Evolutionary conservation across 2,329 filamentous ascomycete species (phyloP), one percentile per base, ranked within the genome.

Genomic region (Dryadomyces quercivorus): DNA sequence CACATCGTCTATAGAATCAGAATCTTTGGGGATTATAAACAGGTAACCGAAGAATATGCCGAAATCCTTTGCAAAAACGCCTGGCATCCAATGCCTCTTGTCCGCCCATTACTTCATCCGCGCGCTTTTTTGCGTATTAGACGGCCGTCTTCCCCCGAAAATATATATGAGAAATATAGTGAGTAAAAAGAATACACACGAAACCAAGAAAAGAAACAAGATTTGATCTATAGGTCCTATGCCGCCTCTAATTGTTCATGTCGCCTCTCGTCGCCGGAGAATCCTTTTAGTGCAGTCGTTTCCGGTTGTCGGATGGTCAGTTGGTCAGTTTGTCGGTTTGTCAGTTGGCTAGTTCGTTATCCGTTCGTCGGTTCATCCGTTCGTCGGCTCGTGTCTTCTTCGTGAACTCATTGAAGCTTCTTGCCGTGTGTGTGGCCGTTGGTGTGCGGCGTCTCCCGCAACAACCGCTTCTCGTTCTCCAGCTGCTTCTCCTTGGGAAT

Each of bases 401-500:
- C 26, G 26, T 31, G 26, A 5, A 9, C 8, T 18, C n/a, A 44
- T 44, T 44, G 42, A 8, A 44, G 16, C 42, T 44, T 44, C 56
- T 61, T 62, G 40, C 63, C 64, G 50, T 65, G 43, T 15, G 50
- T 49, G 10, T 50, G 36, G 31, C 63, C 66, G 45, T 64, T 66
- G 55, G 56, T 36, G 67, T 59, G 20, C 61, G 59, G 36, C 4
- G 49, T 58, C 56, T 61, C 57, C 54, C 66, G 61, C 40, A 60
- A 54, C 18, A 61, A 64, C n/a, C 71, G 73, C 59, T 67, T 64
- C 65, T 71, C 68, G 63, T 80, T 81, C 61, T 76, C 77, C 50
- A 72, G 62, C 66, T 79, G 78, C 71, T 84, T 84, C 60, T 78
- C 75, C 59, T 69, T 67, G 12, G 81, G 81, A 57, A 98, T 96